phyloP scores from a whole-genome alignment of 148 eudicot species.

The Dysphania ambrosioides region DNA sequence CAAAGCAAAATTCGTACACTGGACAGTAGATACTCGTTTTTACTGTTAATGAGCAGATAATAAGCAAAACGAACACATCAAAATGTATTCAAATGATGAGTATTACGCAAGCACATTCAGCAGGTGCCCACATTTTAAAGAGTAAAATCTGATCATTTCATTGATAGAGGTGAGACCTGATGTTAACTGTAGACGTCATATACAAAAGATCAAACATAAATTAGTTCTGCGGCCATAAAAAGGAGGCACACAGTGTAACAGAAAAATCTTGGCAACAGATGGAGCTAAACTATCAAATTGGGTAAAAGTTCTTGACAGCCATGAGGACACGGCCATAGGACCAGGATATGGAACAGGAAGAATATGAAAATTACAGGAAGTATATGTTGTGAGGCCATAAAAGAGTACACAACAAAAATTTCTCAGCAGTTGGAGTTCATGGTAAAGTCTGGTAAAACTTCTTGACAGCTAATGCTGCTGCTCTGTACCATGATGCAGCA shows the following conservation, averaged over 20 bases:
- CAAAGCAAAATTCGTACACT: too few species aligned
- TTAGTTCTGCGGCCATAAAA: constrained; percentile 7
- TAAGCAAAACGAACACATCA: too few species aligned
- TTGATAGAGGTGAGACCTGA: background rate
- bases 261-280: background rate
- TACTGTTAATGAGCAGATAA: too few species aligned
- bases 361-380: constrained; percentile 54
- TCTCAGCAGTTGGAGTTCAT: background rate
- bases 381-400: constrained; percentile 62
- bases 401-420: background rate
- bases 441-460: constrained; percentile 20
- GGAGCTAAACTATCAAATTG: background rate
- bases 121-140: background rate
- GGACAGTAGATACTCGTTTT: too few species aligned
- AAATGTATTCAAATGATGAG: too few species aligned
- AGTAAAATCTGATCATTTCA: background rate
- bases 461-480: constrained; percentile 80
- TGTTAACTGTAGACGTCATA: background rate
- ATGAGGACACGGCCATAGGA: constrained; percentile 90
- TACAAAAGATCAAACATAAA: background rate
- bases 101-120: background rate
- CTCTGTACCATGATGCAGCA: constrained; percentile 90
- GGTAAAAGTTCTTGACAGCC: constrained; percentile 46
- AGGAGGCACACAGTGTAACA: background rate
- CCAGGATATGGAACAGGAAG: constrained; percentile 82